Conservation (phyloP, 345 rosid genomes). For the Sisymbrium altissimum region DNA sequence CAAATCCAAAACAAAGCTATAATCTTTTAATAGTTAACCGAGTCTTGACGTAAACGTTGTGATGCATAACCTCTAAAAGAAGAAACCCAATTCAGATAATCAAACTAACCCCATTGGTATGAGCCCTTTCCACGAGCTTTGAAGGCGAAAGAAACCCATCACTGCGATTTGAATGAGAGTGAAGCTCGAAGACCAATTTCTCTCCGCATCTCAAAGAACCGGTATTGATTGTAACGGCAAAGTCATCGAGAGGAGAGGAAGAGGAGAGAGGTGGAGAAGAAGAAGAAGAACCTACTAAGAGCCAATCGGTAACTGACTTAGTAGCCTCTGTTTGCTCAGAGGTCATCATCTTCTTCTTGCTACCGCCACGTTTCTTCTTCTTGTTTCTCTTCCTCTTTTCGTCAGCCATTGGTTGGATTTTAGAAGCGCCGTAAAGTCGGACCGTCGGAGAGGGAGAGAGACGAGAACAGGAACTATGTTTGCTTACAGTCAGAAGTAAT, state of each 20-base stretch:
- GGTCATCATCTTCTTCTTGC: slow-evolving; percentile 70
- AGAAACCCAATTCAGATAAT: not conserved
- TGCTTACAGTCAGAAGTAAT: no score
- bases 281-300: slow-evolving; percentile 37
- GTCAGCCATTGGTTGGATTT: slow-evolving; percentile 24
- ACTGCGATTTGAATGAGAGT: slow-evolving; percentile 85
- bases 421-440: not conserved
- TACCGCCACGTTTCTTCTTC: slow-evolving; percentile 80
- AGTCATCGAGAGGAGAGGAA: slow-evolving; percentile 46
- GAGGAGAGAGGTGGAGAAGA: slow-evolving; percentile 20
- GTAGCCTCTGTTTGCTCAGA: slow-evolving; percentile 64
- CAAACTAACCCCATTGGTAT: slow-evolving; percentile 70
- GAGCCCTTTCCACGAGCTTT: slow-evolving; percentile 89
- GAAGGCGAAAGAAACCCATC: slow-evolving; percentile 93
- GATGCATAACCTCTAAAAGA: not conserved
- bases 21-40: no score
- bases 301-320: slow-evolving; percentile 74
- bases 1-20: not conserved
- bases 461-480: no score
- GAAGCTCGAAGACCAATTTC: slow-evolving; percentile 75
- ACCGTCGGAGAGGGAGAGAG: not conserved
- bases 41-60: no score
- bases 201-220: slow-evolving; percentile 37
- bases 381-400: slow-evolving; percentile 59
- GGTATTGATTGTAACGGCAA: slow-evolving; percentile 46